phyloP scores from a whole-genome alignment of 192 early-diverging fungal genomes.

The Coemansia sp. region DNA sequence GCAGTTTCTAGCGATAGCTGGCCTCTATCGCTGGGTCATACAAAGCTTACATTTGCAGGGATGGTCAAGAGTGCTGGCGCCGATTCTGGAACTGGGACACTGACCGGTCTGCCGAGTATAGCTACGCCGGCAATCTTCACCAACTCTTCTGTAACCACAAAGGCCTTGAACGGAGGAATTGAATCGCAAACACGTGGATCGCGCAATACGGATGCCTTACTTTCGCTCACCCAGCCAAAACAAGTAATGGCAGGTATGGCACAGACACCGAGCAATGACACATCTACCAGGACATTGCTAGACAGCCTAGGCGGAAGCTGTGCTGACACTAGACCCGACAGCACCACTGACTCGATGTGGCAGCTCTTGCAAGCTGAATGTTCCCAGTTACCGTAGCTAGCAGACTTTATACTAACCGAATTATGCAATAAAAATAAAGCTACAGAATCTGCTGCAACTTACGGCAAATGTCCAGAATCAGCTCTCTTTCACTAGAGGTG shows the following conservation, averaged over 20 bases:
- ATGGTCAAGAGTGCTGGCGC: neutral
- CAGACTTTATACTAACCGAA: neutral
- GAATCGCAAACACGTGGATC: constrained; percentile 4
- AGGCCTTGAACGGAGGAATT: constrained; percentile 42
- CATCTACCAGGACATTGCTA: neutral
- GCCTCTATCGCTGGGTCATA: constrained; percentile 5
- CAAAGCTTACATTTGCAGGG: neutral
- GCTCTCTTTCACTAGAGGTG: constrained; percentile 25
- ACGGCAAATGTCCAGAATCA: constrained; percentile 51
- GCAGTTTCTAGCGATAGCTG: neutral
- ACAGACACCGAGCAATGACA: neutral
- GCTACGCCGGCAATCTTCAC: constrained; percentile 27
- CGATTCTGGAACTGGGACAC: neutral
- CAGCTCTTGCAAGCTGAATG: constrained; percentile 15
- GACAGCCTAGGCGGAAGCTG: neutral
- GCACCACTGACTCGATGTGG: constrained; percentile 15
- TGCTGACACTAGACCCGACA: neutral
- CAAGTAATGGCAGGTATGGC: constrained; percentile 2
- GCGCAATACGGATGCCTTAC: constrained; percentile 4
- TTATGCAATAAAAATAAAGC: neutral
- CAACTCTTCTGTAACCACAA: constrained; percentile 37
- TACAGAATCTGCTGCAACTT: constrained; percentile 43
- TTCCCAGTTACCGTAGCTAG: neutral
- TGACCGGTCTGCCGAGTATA: constrained; percentile 6
- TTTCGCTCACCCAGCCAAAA: neutral